Conservation (phyloP, 441 rosid species). For the Eutrema salsugineum region DNA sequence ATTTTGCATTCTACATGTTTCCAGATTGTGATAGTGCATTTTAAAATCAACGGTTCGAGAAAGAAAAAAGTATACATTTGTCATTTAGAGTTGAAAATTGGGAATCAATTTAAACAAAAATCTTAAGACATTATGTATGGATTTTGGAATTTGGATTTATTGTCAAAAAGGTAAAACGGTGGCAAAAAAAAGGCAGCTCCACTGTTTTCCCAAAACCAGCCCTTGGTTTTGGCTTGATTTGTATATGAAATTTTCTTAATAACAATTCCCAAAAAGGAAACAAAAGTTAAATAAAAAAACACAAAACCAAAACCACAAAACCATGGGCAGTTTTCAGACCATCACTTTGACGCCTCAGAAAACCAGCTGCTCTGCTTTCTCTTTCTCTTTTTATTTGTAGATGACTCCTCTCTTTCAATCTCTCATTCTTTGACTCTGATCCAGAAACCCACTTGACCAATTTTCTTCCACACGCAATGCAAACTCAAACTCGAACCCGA, state of each 20-base stretch:
- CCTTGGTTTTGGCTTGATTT: constrained; percentile 23
- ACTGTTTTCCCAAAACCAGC: constrained; percentile 26
- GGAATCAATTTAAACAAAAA: not conserved
- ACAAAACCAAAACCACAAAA: constrained; percentile 14
- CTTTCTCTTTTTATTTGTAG: too few species aligned
- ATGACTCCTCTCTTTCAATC: not conserved
- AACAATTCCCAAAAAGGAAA: constrained; percentile 16
- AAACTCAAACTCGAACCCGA: not conserved
- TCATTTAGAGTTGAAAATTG: too few species aligned
- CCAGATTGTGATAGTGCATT: too few species aligned
- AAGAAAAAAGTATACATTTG: too few species aligned
- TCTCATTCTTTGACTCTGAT: constrained; percentile 10
- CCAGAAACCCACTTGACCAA: not conserved
- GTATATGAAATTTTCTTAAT: not conserved
- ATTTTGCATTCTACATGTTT: too few species aligned
- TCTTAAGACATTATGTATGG: not conserved
- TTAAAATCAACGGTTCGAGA: too few species aligned
- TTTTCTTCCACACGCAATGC: not conserved
- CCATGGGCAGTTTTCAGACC: constrained; percentile 34
- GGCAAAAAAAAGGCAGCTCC: not conserved
- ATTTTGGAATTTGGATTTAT: not conserved
- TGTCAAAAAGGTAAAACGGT: not conserved
- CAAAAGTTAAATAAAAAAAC: not conserved
- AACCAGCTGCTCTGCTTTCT: constrained; percentile 28
- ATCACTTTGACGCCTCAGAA: not conserved